A percentile compares a stretch with the other conserved stretches of the same genome.
These are phyloP conservation scores for Ilex aquifolium DNA, from an alignment of 257 asterid genomes.

Conservation along the genomic window DNA sequence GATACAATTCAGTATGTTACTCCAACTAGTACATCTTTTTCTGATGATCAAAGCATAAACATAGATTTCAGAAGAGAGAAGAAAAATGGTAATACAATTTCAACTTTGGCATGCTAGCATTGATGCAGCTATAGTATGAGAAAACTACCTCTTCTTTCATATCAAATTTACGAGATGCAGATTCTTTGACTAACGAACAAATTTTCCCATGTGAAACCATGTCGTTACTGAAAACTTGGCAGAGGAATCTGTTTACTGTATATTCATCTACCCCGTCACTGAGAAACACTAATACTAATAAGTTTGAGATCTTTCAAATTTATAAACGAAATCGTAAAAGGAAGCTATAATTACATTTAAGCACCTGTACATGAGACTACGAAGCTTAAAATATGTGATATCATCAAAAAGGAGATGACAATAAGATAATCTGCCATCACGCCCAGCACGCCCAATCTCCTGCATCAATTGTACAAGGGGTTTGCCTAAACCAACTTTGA, in stretches of 20 bases:
- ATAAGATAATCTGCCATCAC: constrained; percentile 85
- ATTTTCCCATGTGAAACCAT: constrained; percentile 36
- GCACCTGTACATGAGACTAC: constrained; percentile 89
- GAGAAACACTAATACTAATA: constrained; percentile 26
- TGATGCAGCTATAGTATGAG: no score
- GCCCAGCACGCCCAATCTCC: constrained; percentile 99
- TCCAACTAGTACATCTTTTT: no score
- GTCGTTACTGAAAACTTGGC: constrained; percentile 51
- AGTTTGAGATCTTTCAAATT: constrained; percentile 17
- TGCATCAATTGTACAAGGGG: constrained; percentile 19
- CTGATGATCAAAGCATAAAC: no score
- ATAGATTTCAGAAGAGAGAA: background rate
- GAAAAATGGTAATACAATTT: constrained; percentile 9
- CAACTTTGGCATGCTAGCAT: constrained; percentile 5
- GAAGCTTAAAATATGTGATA: constrained; percentile 68
- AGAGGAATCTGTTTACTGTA: constrained; percentile 70
- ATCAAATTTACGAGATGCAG: constrained; percentile 85
- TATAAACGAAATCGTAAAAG: constrained; percentile 8
- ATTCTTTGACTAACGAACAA: constrained; percentile 61
- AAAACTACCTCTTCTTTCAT: constrained; percentile 90
- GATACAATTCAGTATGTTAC: no score
- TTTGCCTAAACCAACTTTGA: no score
- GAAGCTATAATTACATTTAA: constrained; percentile 13
- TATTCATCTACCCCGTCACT: constrained; percentile 96
- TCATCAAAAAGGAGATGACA: constrained; percentile 91